Conservation (phyloP, 2,329 filamentous ascomycete species). For the Stagonosporopsis tanaceti region DNA sequence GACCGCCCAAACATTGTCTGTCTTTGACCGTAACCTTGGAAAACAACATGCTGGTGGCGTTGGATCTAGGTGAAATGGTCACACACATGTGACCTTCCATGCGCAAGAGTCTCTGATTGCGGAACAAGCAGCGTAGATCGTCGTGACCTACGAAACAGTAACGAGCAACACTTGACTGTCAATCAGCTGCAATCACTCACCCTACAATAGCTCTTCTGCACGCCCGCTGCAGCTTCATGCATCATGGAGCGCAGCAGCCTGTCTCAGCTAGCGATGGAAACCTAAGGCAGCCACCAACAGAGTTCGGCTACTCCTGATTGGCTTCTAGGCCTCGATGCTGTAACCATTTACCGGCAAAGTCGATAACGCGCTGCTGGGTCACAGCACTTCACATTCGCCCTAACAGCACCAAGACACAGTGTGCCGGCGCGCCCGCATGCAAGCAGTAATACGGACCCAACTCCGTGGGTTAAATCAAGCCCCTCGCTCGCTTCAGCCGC, state of each 20-base stretch:
- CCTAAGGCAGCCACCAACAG: conserved; percentile 1
- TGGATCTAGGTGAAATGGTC: not conserved
- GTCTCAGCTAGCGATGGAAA: conserved; percentile 12
- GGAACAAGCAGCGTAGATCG: not conserved
- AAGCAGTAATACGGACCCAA: conserved; percentile 7
- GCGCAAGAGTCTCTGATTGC: not conserved
- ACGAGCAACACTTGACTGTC: not conserved
- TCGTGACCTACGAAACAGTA: not conserved
- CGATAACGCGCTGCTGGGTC: conserved; percentile 3
- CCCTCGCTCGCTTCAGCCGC: conserved; percentile 20
- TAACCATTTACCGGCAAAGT: conserved; percentile 4
- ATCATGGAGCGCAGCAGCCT: not conserved
- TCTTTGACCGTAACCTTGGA: not conserved
- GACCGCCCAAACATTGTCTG: not conserved
- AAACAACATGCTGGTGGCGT: not conserved
- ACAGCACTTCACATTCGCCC: not conserved
- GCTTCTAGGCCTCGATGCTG: not conserved
- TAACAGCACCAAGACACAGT: not conserved
- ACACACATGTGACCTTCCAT: conserved; percentile 5
- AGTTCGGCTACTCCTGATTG: not conserved
- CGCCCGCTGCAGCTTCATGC: not conserved
- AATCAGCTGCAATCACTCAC: conserved; percentile 1
- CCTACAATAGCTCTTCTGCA: conserved; percentile 1
- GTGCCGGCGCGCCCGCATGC: conserved; percentile 8
- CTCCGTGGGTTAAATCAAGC: conserved; percentile 10